Base-by-base conservation (phyloP, 768 basidiomycete species). In the Boletus vinaceobasis region DNA sequence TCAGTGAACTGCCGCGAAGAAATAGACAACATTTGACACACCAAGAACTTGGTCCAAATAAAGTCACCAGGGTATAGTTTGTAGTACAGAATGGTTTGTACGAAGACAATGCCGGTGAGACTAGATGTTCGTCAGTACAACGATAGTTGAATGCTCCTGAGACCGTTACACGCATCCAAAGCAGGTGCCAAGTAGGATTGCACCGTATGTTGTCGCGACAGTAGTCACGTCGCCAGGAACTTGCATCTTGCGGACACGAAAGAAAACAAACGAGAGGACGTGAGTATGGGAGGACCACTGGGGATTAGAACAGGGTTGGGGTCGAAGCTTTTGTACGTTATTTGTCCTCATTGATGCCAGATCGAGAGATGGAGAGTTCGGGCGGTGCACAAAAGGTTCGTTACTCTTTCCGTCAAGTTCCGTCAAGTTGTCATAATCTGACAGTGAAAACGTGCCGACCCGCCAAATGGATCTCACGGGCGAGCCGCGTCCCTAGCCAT, bases 171-270 rank as follows among this genome's bases (percentile, higher is more conserved):
- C 53, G 66, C 66, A 59, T 49, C 48, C 69, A 52, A 71, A 61
- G 62, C 63, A 63, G 21, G 69, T 72, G 14, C 69, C 69, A 17
- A 71, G 57, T 13, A 71, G 47, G 21, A 67, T 72, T n/a, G 69
- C 50, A 8, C 69, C 69, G 6, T 72, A 72, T 7, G 61, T 40
- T 15, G 69, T 71, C 0, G 71, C 66, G 32, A 71, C 66, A 0
- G 63, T 71, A 11, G 43, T 52, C 43, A 72, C 71, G 50, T 71
- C 69, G 35, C 69, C 71, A n/a, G 71, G 6, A 23, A 68, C 15
- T 0, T 8, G 42, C 57, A 60, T 70, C 23, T 55, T 57, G 46
- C 38, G 11, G 21, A 50, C 4, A 23, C 21, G 21, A n/a, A 33
- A 47, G 38, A 47, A 45, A 26, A 37, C 5, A 62, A 71, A 70